Evolutionary conservation across 1,139 yeast genomes (phyloP).

Genomic region (Magnusiomyces ingens): DNA sequence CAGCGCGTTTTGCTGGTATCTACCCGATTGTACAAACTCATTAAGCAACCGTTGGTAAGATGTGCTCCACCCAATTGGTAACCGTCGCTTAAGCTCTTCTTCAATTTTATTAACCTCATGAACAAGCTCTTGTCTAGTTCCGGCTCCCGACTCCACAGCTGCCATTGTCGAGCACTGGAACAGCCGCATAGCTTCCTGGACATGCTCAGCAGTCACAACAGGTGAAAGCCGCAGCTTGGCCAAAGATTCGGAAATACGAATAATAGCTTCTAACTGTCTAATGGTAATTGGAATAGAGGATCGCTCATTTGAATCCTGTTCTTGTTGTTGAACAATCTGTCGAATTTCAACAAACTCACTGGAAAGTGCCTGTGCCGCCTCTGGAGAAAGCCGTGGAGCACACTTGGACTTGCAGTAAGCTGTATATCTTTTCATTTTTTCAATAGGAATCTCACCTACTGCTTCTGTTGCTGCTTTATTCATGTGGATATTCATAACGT

Average conservation of each 20-base stretch:
- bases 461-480: constrained; percentile 55
- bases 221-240: constrained; percentile 84
- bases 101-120: constrained; percentile 76
- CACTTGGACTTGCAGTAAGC: constrained; percentile 84
- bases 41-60: constrained; percentile 75
- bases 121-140: constrained; percentile 45
- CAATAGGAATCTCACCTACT: constrained; percentile 86
- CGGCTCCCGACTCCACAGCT: constrained; percentile 83
- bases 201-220: constrained; percentile 81
- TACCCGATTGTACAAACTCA: constrained; percentile 61
- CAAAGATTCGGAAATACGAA: constrained; percentile 89
- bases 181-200: constrained; percentile 88
- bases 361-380: constrained; percentile 87
- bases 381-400: constrained; percentile 87
- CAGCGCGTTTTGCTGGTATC: constrained; percentile 50
- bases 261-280: constrained; percentile 95
- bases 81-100: constrained; percentile 75
- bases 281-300: constrained; percentile 96
- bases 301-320: constrained; percentile 75
- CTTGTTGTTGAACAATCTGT: constrained; percentile 74
- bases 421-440: constrained; percentile 84
- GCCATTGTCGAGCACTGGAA: constrained; percentile 98
- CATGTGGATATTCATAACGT: constrained; percentile 92
- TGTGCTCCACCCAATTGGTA: constrained; percentile 97
- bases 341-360: constrained; percentile 91